phyloP scores from a whole-genome alignment of 805 yeast species.

The Metschnikowia gruessii region DNA sequence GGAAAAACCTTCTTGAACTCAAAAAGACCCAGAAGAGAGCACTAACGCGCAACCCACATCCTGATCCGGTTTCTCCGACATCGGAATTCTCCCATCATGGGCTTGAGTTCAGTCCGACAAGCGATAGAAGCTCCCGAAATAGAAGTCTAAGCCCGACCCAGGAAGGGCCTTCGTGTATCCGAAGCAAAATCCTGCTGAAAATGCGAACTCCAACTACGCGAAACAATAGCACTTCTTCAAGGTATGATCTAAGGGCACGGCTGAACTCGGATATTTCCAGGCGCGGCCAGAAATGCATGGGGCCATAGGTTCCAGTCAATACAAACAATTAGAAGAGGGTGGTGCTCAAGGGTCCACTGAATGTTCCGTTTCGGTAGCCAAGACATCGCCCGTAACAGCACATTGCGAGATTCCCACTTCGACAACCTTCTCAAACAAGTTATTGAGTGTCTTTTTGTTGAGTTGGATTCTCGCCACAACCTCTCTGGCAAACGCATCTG shows the following conservation, averaged over 20 bases:
- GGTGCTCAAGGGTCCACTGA: too few species aligned
- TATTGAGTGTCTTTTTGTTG: slow-evolving; percentile 37
- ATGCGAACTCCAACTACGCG: slow-evolving; percentile 5
- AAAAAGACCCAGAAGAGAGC: slow-evolving; percentile 6
- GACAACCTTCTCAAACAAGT: slow-evolving; percentile 22
- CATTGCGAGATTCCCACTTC: slow-evolving; percentile 1
- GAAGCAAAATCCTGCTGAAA: slow-evolving; percentile 8
- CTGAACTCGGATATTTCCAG: slow-evolving; percentile 10
- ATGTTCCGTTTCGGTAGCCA: neutral
- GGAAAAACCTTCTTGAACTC: slow-evolving; percentile 26
- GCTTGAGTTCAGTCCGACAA: slow-evolving; percentile 1
- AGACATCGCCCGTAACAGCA: neutral
- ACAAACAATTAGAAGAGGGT: too few species aligned
- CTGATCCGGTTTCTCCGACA: neutral
- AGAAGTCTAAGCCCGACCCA: slow-evolving; percentile 15
- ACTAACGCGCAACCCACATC: neutral
- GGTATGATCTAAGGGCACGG: slow-evolving; percentile 2
- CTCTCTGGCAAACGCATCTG: slow-evolving; percentile 29
- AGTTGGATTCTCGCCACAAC: slow-evolving; percentile 33
- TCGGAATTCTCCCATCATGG: neutral
- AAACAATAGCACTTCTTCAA: slow-evolving; percentile 1
- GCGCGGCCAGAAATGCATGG: neutral
- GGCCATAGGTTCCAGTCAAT: neutral
- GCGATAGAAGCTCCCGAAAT: neutral
- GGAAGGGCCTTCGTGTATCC: slow-evolving; percentile 3